Percentiles rank a stretch among this genome's conserved stretches.
Evolutionary conservation across 2,329 filamentous ascomycete species (phyloP).

Genomic region (Venturia pyrina): DNA sequence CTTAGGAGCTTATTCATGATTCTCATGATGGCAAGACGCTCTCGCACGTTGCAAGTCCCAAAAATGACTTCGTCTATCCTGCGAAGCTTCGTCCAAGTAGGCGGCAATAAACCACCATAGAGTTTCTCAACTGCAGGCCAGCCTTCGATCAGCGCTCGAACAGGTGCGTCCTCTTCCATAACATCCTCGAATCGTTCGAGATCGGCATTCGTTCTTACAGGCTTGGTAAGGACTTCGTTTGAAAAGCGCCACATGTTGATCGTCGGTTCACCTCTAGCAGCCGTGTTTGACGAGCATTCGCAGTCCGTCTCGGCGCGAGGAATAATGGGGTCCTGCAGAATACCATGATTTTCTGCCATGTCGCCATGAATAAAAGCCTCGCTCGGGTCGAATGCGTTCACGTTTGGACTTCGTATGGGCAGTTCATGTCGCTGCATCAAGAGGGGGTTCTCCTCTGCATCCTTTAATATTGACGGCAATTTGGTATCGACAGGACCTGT

Average conservation of each 20-base stretch:
- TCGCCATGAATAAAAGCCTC: neutral
- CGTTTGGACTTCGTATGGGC: neutral
- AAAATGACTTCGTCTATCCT: slow-evolving; percentile 9
- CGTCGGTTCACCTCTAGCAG: neutral
- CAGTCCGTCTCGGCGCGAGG: neutral
- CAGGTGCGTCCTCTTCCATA: slow-evolving; percentile 8
- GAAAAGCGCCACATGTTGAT: slow-evolving; percentile 10
- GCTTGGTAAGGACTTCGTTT: slow-evolving; percentile 1
- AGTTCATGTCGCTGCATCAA: neutral
- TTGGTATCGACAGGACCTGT: neutral
- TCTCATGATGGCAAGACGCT: slow-evolving; percentile 9
- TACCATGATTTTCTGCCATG: neutral
- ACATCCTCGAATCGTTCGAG: slow-evolving; percentile 10
- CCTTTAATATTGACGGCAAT: neutral
- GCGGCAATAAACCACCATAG: neutral
- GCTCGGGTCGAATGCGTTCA: neutral
- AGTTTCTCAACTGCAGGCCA: slow-evolving; percentile 7
- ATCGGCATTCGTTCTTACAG: neutral
- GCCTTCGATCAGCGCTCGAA: slow-evolving; percentile 10
- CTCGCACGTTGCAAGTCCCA: slow-evolving; percentile 1
- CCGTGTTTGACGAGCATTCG: neutral
- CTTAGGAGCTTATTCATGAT: slow-evolving; percentile 9
- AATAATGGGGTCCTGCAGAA: neutral
- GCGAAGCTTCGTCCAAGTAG: slow-evolving; percentile 9
- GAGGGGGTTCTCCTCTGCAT: neutral